Evolutionary conservation across 2,329 filamentous ascomycete genomes (phyloP), one percentile per base, ranked within the genome.

Genomic region (Pseudogymnoascus sp.): DNA sequence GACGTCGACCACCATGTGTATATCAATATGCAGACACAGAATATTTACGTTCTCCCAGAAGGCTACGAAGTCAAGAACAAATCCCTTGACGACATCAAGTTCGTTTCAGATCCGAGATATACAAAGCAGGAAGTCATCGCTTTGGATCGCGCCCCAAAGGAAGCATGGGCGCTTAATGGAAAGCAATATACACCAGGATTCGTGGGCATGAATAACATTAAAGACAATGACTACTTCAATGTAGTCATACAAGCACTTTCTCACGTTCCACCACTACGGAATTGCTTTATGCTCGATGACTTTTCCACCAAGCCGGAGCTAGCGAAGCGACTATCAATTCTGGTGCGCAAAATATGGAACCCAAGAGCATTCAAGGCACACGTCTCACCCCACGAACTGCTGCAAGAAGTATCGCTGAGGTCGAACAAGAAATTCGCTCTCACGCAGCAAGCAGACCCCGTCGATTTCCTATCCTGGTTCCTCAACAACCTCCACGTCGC

Each of bases 171-270:
- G 70, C 81, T 97, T 44, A 81, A 82, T 60, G 91, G 91, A 66
- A 90, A 89, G 75, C 86, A 89, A 73, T 99, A 99, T 77, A 88
- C 88, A 68, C 94, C 94, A 18, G 93, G 94, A 5, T 99, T 92
- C 73, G 91, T 99, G 65, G 94, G 94, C 68, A 95, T 99, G 90
- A 99, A 99, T 82, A 99, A 99, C 77, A 97, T 99, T 81, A 99
- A 99, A 76, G 91, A 94, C 64, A 99, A 99, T 77, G 94, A 99
- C 79, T 99, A 99, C 77, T 83, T 97, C 72, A 99, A 99, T 73
- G 93, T 96, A 25, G 84, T 97, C 2, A 88, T 96, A 59, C 94
- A 99, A 75, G 88, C 92, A 5, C 82, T 99, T 38, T 88, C 93
- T 2, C 94, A 99, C 75, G 91, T 97, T 25, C 80, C 87, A 18